Percentiles rank a stretch among this genome's conserved stretches.
phyloP scores from a whole-genome alignment of 140 eudicot species.

The Artemisia princeps region DNA sequence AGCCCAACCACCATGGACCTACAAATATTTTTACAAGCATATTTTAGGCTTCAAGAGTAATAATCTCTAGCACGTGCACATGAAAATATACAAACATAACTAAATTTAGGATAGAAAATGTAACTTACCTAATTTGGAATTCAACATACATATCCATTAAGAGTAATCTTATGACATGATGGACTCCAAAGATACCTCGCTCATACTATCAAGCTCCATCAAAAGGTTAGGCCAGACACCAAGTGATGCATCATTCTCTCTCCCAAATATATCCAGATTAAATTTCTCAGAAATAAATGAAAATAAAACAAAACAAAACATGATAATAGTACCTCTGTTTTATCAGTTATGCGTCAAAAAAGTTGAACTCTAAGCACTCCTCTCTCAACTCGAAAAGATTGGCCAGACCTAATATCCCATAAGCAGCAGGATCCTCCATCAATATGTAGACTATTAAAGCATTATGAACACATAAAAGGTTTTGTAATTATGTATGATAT shows the following conservation, averaged over 20 bases:
- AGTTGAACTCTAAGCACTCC: slow-evolving; percentile 89
- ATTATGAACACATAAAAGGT: slow-evolving; percentile 4
- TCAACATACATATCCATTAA: neutral
- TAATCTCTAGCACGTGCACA: no score
- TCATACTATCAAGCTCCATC: no score
- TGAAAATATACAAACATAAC: no score
- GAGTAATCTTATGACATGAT: no score
- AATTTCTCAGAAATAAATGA: neutral
- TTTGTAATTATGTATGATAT: neutral
- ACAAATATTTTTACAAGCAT: no score
- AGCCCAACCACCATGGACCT: no score
- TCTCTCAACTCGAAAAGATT: slow-evolving; percentile 89
- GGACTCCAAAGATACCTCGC: no score
- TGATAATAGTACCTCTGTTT: slow-evolving; percentile 64
- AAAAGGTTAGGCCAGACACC: no score
- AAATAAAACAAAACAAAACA: neutral
- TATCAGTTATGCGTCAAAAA: slow-evolving; percentile 82
- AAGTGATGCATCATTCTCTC: no score
- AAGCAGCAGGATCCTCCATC: slow-evolving; percentile 93
- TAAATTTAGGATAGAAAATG: no score
- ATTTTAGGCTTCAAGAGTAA: no score
- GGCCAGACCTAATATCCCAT: slow-evolving; percentile 84
- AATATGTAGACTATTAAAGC: slow-evolving; percentile 32
- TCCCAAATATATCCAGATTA: slow-evolving; percentile 14
- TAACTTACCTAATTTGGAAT: no score